Conservation (phyloP, 176 grass and related monocot genomes). For the Zea luxurians region DNA sequence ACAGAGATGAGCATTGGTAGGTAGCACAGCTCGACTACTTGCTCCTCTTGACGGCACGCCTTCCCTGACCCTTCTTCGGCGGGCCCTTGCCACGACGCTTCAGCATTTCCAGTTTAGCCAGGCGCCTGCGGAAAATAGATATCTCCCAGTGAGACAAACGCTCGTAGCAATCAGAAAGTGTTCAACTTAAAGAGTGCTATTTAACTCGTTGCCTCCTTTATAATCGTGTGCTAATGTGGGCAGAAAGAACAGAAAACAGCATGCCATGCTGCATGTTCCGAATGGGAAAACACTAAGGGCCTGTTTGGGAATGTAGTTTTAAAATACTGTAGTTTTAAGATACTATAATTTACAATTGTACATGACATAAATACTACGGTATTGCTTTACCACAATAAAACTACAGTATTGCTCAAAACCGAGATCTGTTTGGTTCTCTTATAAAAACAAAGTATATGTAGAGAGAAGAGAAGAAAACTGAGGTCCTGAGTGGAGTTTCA, state of each 20-base stretch:
- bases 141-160: not conserved
- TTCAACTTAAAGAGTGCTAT: no score
- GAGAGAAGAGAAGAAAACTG: no score
- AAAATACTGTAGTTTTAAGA: no score
- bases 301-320: no score
- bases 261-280: not conserved
- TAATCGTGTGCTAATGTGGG: not conserved
- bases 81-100: slow-evolving; percentile 97
- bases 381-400: no score
- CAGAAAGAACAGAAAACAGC: not conserved
- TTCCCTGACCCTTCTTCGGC: slow-evolving; percentile 95
- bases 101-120: slow-evolving; percentile 76
- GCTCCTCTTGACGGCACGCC: slow-evolving; percentile 88
- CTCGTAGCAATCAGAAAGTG: not conserved
- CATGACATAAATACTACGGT: no score
- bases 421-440: no score
- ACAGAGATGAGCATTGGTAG: not conserved
- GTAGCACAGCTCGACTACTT: slow-evolving; percentile 38
- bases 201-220: no score
- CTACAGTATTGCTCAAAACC: no score
- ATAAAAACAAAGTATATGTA: no score
- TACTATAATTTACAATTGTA: no score
- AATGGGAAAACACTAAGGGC: not conserved
- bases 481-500: no score
- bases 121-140: slow-evolving; percentile 51